phyloP scores from a whole-genome alignment of 208 protist species.

The Wallacemonas collosoma region DNA sequence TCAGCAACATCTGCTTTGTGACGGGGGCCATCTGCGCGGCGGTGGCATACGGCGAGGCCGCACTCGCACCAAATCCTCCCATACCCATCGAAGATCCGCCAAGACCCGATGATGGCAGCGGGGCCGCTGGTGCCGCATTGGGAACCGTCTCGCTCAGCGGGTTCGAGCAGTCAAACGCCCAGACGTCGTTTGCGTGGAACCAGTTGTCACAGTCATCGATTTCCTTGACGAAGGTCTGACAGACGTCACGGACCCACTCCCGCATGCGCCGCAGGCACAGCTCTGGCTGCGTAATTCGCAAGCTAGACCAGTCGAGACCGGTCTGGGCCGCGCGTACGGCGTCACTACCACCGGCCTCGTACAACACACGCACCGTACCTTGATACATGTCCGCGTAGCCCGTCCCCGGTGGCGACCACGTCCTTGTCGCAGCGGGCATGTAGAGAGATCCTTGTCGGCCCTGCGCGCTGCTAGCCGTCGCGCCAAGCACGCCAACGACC shows the following conservation, averaged over 20 bases:
- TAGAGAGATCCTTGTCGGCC: not conserved
- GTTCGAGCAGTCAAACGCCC: slow-evolving; percentile 62
- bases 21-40: not conserved
- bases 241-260: slow-evolving; percentile 64
- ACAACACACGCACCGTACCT: slow-evolving; percentile 13
- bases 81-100: slow-evolving; percentile 10
- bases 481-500: not conserved
- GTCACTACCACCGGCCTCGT: slow-evolving; percentile 9
- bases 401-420: no score
- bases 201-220: slow-evolving; percentile 66
- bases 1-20: slow-evolving; percentile 8
- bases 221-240: slow-evolving; percentile 51
- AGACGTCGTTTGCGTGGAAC: slow-evolving; percentile 51
- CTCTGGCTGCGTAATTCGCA: slow-evolving; percentile 56
- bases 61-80: not conserved
- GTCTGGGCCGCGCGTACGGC: slow-evolving; percentile 4
- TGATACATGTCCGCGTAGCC: not conserved
- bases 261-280: slow-evolving; percentile 47
- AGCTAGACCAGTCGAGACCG: slow-evolving; percentile 44
- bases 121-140: slow-evolving; percentile 11
- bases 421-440: not conserved
- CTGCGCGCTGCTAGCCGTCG: no score
- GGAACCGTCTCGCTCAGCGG: slow-evolving; percentile 57
- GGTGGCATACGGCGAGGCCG: slow-evolving; percentile 10
- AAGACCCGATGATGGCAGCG: not conserved